Base-by-base conservation (phyloP, 768 basidiomycete species). In the Cystobasidium ongulense region DNA sequence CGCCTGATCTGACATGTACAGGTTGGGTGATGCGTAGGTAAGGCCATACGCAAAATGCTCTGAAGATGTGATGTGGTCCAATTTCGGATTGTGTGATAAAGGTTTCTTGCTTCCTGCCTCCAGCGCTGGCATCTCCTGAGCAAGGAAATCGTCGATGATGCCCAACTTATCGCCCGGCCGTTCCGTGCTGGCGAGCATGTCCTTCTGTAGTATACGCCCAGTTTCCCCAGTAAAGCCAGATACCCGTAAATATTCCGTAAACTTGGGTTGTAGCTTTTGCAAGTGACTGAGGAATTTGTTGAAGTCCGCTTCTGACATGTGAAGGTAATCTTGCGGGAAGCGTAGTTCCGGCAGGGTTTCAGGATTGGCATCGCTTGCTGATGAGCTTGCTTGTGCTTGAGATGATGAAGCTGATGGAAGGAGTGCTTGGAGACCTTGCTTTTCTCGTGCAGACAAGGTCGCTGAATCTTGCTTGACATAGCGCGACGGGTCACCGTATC, bases 1-100 rank as follows among this genome's bases (percentile, higher is more conserved):
- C 18, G 68, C 50, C 21, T 54, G 50, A 29, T 71, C 68, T 15
- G 54, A 57, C 35, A 36, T 52, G 65, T 71, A 71, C 35, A 71
- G 53, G 23, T 36, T 71, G 2, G 68, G 68, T 33, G 68, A 25
- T 33, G 54, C 68, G 29, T 71, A 71, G 21, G 68, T 17, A 1
- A 71, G 68, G 39, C 68, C 68, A 15, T 59, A 13, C 2, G 68
- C 52, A 36, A 35, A 21, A 29, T 71, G 68, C 53, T 52, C 50
- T 2, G 18, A 23, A 3, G 50, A 23, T 29, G 7, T 3, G 18
- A 71, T 2, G 25, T 27, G 10, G 29, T 59, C 21, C 11, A 57
- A 38, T 53, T 15, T 38, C 13, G 68, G 68, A 59, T 71, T 53
- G 68, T 71, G 68, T 25, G 7, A 1, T 18, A 35, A n/a, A 35